Conservation (phyloP, 1,139 yeast species). For the Suhomyces wounanorum region DNA sequence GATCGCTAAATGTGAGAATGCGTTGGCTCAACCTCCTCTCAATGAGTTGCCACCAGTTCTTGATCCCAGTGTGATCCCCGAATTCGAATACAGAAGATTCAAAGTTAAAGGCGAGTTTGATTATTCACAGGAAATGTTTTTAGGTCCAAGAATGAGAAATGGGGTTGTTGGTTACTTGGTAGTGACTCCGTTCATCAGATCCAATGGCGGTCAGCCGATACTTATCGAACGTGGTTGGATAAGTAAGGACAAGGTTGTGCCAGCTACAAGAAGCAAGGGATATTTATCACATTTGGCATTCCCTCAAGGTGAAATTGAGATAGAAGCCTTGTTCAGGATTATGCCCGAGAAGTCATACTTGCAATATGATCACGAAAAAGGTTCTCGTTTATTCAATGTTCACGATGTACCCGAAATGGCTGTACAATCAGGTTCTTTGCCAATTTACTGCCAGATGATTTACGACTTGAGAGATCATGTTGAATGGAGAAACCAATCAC, state of each 20-base stretch:
- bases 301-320: conserved; percentile 73
- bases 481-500: conserved; percentile 35
- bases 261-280: conserved; percentile 52
- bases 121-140: conserved; percentile 84
- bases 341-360: conserved; percentile 71
- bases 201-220: conserved; percentile 69
- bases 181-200: conserved; percentile 78
- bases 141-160: conserved; percentile 83
- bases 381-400: conserved; percentile 63
- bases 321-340: conserved; percentile 71
- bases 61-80: conserved; percentile 55
- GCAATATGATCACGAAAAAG: conserved; percentile 74
- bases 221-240: conserved; percentile 95
- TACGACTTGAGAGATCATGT: conserved; percentile 65
- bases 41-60: conserved; percentile 62
- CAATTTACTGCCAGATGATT: conserved; percentile 77
- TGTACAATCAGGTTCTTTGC: conserved; percentile 61
- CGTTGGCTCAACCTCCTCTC: conserved; percentile 71
- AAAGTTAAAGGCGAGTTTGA: conserved; percentile 73
- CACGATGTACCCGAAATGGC: conserved; percentile 87
- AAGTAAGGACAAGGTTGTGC: conserved; percentile 68
- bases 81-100: conserved; percentile 82
- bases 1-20: conserved; percentile 79
- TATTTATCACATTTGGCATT: conserved; percentile 63
- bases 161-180: conserved; percentile 79